Evolutionary conservation across 306 rosid genomes (phyloP).

Genomic region (Dryas octopetala): DNA sequence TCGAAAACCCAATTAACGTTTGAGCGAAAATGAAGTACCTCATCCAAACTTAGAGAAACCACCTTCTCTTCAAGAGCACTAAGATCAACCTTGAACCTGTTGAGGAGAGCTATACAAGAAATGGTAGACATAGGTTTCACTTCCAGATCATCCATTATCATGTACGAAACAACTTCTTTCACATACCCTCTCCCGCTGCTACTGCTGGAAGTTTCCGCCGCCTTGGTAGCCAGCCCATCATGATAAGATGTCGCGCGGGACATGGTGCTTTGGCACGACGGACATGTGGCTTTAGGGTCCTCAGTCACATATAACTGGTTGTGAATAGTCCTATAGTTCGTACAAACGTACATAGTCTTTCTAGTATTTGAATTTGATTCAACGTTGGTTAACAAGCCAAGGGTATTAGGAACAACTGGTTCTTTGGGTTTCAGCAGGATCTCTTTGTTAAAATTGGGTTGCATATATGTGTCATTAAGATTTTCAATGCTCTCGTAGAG

Average conservation of each 20-base stretch:
- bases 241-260: background rate
- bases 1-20: too few relatives aligned
- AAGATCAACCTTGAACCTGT: background rate
- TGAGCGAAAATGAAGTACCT: slow-evolving; percentile 1
- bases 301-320: too few relatives aligned
- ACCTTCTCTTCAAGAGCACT: slow-evolving; percentile 14
- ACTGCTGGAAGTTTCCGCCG: background rate
- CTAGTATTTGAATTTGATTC: background rate
- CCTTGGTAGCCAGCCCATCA: background rate
- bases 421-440: background rate
- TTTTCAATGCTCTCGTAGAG: too few relatives aligned
- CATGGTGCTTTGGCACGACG: too few relatives aligned
- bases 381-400: background rate
- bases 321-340: too few relatives aligned
- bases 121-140: slow-evolving; percentile 16
- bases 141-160: slow-evolving; percentile 32
- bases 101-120: background rate
- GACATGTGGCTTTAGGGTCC: too few relatives aligned
- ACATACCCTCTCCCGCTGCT: slow-evolving; percentile 1
- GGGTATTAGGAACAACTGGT: accelerated
- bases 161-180: slow-evolving; percentile 9
- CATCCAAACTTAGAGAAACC: background rate
- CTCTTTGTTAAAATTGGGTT: background rate
- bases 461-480: too few relatives aligned
- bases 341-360: too few relatives aligned